Evolutionary conservation across 257 asterid genomes (phyloP), one percentile per base, ranked within the genome.

Genomic region (Haberlea rhodopensis): DNA sequence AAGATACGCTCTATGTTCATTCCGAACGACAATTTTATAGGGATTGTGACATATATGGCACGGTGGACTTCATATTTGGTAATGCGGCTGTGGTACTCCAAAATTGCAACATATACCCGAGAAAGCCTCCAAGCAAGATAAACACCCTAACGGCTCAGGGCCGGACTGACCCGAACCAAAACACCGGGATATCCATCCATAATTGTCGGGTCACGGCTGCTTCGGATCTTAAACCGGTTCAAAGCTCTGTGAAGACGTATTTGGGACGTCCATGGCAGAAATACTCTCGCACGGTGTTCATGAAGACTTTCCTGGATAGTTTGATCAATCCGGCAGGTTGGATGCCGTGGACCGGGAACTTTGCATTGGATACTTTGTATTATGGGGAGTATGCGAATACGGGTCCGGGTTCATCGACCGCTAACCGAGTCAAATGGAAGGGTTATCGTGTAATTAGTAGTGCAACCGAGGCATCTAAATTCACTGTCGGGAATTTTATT

Each of bases 301-400:
- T 82, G 85, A 82, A 66, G 32, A 75, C 82, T 0, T 80, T 20
- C 21, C 62, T 82, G 5, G 88, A 73, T 34, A 55, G 75, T 18
- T 71, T 82, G 59, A 71, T 82, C 18, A 80, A 63, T 15, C 89
- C 80, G 5, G 77, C 72, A 18, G 97, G 97, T 0, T 91, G 97
- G 97, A 76, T 86, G 8, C 69, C 75, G n/a, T 91, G 97, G 95
- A 79, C 61, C 5, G 70, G 76, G 0, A 77, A 78, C 20, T 84
- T 86, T 7, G 97, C 95, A 0, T 69, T 78, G 71, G 55, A 72
- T 29, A 91, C 89, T 5, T 63, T 82, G 26, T 80, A 82, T 15
- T 80, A 82, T 40, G 88, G 82, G 0, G 88, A 82, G 63, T 79
- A 79, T 6, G 55, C 58, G 23, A 82, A 82, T 63, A 82, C 82